Evolutionary conservation across 768 basidiomycete genomes (phyloP).

Genomic region (Boletus huronensis): DNA sequence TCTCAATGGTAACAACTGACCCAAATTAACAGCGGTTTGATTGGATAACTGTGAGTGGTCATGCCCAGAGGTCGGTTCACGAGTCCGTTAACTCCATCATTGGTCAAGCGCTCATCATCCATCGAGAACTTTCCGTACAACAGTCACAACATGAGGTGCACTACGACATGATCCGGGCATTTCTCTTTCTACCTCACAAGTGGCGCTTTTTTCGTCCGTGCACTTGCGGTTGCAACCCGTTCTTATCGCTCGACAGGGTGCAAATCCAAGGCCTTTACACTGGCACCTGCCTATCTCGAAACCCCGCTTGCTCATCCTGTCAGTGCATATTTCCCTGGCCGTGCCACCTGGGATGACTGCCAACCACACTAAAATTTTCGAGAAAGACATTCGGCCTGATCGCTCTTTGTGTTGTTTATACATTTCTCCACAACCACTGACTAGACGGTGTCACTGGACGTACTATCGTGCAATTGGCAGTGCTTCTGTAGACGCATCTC

Average conservation of each 20-base stretch:
- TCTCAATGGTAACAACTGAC: neutral
- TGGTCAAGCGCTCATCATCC: neutral
- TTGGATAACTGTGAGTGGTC: neutral
- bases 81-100: neutral
- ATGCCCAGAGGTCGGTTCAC: neutral
- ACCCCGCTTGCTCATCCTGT: neutral
- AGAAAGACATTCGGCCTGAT: neutral
- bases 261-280: neutral
- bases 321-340: neutral
- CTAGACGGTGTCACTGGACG: neutral
- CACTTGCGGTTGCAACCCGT: neutral
- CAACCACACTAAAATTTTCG: neutral
- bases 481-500: neutral
- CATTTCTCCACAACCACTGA: neutral
- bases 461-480: neutral
- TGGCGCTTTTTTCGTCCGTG: neutral
- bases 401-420: neutral
- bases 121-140: neutral
- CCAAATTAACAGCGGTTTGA: neutral
- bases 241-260: neutral
- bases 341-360: neutral
- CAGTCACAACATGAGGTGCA: neutral
- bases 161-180: neutral
- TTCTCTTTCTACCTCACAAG: neutral
- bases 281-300: neutral